Base-by-base conservation (phyloP, 2,329 filamentous ascomycete genomes). In the Parascedosporium putredinis region DNA sequence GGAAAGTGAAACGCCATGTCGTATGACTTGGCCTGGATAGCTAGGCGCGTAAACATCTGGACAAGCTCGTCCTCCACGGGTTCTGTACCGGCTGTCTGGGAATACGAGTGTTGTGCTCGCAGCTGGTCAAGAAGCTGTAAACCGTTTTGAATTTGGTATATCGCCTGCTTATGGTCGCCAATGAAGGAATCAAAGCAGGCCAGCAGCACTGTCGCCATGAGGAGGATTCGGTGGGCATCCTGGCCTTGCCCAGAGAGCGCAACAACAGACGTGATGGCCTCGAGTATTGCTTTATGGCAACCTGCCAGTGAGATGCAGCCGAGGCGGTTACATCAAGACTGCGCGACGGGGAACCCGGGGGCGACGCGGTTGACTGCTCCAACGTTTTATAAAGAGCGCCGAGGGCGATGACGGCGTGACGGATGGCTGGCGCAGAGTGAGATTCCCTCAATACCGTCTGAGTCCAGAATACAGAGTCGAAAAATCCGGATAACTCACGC, bases 121-220 rank as follows among this genome's bases (percentile, higher is more conserved):
- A 80, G 62, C 36, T 71, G 69, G 47, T 81, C 75, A 14, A 83
- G 61, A 2, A 83, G 61, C 4, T 66, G 61, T 20, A 83, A 65
- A 1, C 79, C 79, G 5, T 64, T 73, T 57, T 82, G 79, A 36
- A 83, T 81, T 57, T 83, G 79, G 12, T 62, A 57, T 46, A 83
- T 82, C 36, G 79, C 79, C 54, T 78, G 75, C 55, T 69, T 74
- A 58, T 83, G 79, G 53, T 83, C 74, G 16, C 79, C 79, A 25
- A 81, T 75, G 57, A 83, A 83, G 1, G 78, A 82, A 61, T 85
- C 80, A 53, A 84, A 84, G 60, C 78, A 83, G n/a, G 79, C 77
- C 45, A 85, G 69, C 33, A 85, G 66, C 31, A 85, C 76, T 48
- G 73, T 81, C 14, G 78, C 75, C 71, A 84, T 83, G n/a, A 84